Evolutionary conservation across 2,329 filamentous ascomycete species (phyloP), one percentile per base, ranked within the genome.

Genomic region (Aspergillus eucalypticola): DNA sequence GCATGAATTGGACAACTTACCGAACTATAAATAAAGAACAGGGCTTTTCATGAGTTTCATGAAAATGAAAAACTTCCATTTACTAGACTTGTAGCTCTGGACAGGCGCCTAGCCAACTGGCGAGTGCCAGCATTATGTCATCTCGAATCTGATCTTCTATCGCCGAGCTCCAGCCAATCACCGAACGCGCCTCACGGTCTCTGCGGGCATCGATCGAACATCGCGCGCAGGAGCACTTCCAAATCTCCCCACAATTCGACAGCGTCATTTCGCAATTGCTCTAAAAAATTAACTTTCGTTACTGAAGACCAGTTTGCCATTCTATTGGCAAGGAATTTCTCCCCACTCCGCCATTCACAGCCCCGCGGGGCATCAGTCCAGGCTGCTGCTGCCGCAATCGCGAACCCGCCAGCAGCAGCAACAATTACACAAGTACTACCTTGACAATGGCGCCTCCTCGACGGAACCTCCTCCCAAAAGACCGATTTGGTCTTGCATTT

Each of bases 401-500:
- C 61, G 17, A 60, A 29, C 63, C 61, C 62, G 57, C 55, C 58
- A 64, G 61, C 61, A 48, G 49, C 55, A 60, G 53, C 56, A 63
- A 50, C 51, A 65, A 54, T 56, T 54, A 60, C 15, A 10, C 46
- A 32, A 50, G n/a, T 15, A 19, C 46, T 8, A 32, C 27, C 25
- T 42, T n/a, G 23, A 57, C 52, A 27, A 80, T 80, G 78, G 75
- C 75, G 44, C 73, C 72, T 54, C 71, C 75, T 53, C 76, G 78
- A 42, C 76, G 76, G 23, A 72, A 75, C 32, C 70, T 76, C 46
- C 73, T 82, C 29, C 72, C 86, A 23, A 92, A 91, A 73, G 87
- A 91, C 54, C 83, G 84, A 57, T 91, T 96, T 70, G 79, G 87
- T 2, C 75, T 78, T 39, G 83, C 88, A 63, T 92, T 96, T 74